Conservation (phyloP, 2,329 filamentous ascomycete genomes). For the Dendryphion nanum region DNA sequence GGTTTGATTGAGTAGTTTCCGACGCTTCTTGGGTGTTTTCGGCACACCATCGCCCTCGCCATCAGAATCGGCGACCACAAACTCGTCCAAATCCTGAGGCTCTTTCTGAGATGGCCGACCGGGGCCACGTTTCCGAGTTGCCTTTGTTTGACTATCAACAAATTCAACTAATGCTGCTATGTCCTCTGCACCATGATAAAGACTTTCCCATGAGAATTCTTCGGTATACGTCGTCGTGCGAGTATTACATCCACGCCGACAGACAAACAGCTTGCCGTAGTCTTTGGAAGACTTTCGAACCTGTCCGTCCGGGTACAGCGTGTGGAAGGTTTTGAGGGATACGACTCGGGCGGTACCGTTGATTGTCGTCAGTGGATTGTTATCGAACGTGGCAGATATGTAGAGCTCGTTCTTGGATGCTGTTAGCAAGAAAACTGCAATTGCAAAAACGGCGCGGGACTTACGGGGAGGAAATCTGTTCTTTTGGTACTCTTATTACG, state of each 20-base stretch:
- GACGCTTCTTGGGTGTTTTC: slow-evolving; percentile 47
- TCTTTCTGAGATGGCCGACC: slow-evolving; percentile 23
- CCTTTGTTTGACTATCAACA: slow-evolving; percentile 71
- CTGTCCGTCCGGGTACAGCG: slow-evolving; percentile 70
- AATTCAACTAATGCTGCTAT: slow-evolving; percentile 65
- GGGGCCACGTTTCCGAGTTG: slow-evolving; percentile 56
- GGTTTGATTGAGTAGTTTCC: slow-evolving; percentile 45
- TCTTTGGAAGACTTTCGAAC: slow-evolving; percentile 71
- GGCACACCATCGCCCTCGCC: slow-evolving; percentile 41
- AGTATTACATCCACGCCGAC: slow-evolving; percentile 84
- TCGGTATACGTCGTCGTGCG: slow-evolving; percentile 87
- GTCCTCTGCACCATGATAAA: slow-evolving; percentile 68
- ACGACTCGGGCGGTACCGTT: slow-evolving; percentile 83
- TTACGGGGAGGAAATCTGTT: slow-evolving; percentile 70
- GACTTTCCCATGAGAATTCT: slow-evolving; percentile 87
- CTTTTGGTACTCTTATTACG: slow-evolving; percentile 79
- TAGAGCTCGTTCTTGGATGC: slow-evolving; percentile 79
- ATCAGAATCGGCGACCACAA: slow-evolving; percentile 43
- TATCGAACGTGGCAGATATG: slow-evolving; percentile 81
- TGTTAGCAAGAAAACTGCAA: slow-evolving; percentile 13
- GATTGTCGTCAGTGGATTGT: slow-evolving; percentile 83
- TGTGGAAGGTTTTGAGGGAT: slow-evolving; percentile 67
- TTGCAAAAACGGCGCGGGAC: not conserved
- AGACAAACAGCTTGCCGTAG: slow-evolving; percentile 84
- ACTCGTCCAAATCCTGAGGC: slow-evolving; percentile 43